Percentiles rank a stretch among this genome's conserved stretches.
Evolutionary conservation across 257 asterid genomes (phyloP).

Genomic region (Fraxinus excelsior): DNA sequence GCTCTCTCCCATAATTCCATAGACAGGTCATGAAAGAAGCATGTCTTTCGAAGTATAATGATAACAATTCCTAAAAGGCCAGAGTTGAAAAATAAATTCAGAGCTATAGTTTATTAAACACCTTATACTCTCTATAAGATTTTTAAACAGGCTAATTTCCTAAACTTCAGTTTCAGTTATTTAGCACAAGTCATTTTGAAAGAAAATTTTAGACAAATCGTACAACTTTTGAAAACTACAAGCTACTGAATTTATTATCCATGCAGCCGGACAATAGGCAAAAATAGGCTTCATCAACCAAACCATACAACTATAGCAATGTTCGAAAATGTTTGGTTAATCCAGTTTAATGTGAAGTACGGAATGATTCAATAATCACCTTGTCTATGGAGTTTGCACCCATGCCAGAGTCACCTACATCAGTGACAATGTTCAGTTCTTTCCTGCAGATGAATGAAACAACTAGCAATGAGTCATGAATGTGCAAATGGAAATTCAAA

Average conservation of each 20-base stretch:
- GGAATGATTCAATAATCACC: slow-evolving; percentile 28
- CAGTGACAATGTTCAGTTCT: slow-evolving; percentile 26
- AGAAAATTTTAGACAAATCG: neutral
- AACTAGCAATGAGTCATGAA: neutral
- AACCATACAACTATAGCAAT: neutral
- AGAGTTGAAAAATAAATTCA: neutral
- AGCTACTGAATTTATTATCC: neutral
- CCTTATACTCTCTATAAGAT: neutral
- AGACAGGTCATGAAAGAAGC: no score
- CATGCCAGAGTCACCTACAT: slow-evolving; percentile 27
- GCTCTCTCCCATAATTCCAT: neutral
- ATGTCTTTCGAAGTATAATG: neutral
- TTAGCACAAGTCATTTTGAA: neutral
- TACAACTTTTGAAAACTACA: no score
- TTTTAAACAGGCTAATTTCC: neutral
- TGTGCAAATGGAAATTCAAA: neutral
- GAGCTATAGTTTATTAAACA: neutral
- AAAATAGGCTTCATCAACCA: slow-evolving; percentile 9
- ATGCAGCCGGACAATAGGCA: slow-evolving; percentile 4
- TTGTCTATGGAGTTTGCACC: slow-evolving; percentile 25
- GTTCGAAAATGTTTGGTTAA: neutral
- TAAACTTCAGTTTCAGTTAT: neutral
- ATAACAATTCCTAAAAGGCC: neutral
- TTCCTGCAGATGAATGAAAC: slow-evolving; percentile 31
- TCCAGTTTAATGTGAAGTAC: slow-evolving; percentile 12